These are phyloP conservation scores for Carallia pectinifolia DNA, from an alignment of 345 rosid genomes.

Conservation along the genomic window DNA sequence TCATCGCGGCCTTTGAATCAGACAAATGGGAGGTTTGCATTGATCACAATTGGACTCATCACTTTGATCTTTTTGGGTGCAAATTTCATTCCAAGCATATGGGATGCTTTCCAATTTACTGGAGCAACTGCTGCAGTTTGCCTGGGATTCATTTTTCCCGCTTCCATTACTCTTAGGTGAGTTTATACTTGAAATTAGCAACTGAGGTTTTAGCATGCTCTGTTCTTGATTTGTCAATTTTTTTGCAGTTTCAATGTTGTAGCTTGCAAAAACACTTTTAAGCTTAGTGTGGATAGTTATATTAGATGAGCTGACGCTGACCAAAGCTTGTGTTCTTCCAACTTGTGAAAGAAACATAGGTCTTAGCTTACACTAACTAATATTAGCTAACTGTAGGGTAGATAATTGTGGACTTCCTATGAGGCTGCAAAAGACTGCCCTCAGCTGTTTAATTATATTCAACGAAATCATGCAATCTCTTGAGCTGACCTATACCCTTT, in stretches of 20 bases:
- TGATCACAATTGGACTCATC: conserved; percentile 16
- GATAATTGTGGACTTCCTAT: too few species aligned
- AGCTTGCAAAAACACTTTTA: too few species aligned
- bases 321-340: too few species aligned
- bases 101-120: conserved; percentile 30
- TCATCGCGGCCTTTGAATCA: conserved; percentile 14
- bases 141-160: conserved; percentile 27
- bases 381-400: too few species aligned
- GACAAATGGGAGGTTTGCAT: conserved; percentile 18
- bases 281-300: too few species aligned
- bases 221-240: not conserved
- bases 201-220: not conserved
- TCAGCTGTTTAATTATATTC: too few species aligned
- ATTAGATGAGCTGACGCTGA: too few species aligned
- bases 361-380: not conserved
- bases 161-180: conserved; percentile 24
- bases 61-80: conserved; percentile 22
- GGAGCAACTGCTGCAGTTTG: conserved; percentile 23
- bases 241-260: not conserved
- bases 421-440: too few species aligned
- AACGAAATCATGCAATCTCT: too few species aligned
- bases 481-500: too few species aligned
- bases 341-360: not conserved
- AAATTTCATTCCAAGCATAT: conserved; percentile 19
- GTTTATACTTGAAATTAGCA: not conserved